Percentiles rank a stretch among this genome's conserved stretches.
Conservation (phyloP, 2,329 filamentous ascomycete genomes). For the Zalaria obscura region DNA sequence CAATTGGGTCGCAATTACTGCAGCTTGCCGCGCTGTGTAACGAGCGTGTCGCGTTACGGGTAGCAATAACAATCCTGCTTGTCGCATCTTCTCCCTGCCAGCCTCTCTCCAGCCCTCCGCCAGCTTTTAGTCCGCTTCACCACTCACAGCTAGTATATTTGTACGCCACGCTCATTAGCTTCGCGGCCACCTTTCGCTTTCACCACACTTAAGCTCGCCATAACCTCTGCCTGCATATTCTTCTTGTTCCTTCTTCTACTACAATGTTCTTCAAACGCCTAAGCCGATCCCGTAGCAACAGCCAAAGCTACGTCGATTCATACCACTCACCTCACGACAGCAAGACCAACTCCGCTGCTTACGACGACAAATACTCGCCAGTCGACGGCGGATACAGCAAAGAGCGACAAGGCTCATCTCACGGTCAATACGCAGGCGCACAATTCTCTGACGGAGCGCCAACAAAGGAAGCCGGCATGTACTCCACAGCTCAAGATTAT, state of each 20-base stretch:
- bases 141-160: too few species aligned
- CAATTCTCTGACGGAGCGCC: constrained; percentile 8
- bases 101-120: too few species aligned
- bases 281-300: constrained; percentile 27
- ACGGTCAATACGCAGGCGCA: constrained; percentile 15
- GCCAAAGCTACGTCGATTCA: constrained; percentile 35
- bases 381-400: constrained; percentile 22
- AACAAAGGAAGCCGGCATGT: constrained; percentile 25
- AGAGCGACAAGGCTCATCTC: constrained; percentile 24
- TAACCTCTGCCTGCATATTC: not conserved
- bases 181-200: too few species aligned
- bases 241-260: constrained; percentile 8
- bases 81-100: too few species aligned
- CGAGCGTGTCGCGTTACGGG: too few species aligned
- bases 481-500: constrained; percentile 12
- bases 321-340: constrained; percentile 26
- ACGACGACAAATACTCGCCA: constrained; percentile 27
- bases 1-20: too few species aligned
- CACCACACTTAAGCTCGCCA: too few species aligned
- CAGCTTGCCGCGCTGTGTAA: too few species aligned
- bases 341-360: constrained; percentile 28
- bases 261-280: constrained; percentile 36
- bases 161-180: too few species aligned
- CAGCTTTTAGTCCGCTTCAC: too few species aligned
- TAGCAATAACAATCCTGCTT: too few species aligned